Conservation (phyloP, 768 basidiomycete genomes). For the Mycena pura region DNA sequence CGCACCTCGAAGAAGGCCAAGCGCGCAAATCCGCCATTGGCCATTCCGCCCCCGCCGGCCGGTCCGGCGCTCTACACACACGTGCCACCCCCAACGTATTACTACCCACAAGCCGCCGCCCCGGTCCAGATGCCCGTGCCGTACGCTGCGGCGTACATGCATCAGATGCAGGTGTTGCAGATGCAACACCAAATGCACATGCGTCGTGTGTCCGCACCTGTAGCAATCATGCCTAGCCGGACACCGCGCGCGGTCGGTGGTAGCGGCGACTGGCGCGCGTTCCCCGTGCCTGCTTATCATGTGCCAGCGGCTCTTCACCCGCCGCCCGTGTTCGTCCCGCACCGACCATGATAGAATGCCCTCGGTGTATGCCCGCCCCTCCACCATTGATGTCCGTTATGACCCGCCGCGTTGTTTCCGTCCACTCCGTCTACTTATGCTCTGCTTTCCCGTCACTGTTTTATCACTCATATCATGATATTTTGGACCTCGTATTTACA, state of each 20-base stretch:
- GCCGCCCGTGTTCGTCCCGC: conserved; percentile 20
- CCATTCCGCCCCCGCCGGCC: neutral
- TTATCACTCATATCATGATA: conserved; percentile 1
- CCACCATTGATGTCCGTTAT: conserved; percentile 13
- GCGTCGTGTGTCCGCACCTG: conserved; percentile 21
- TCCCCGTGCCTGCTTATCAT: conserved; percentile 3
- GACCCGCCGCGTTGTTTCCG: conserved; percentile 6
- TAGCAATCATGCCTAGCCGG: neutral
- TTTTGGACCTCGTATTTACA: conserved; percentile 16
- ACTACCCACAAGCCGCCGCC: conserved; percentile 16
- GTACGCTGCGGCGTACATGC: conserved; percentile 20
- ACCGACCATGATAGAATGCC: neutral
- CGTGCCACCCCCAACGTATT: conserved; percentile 14
- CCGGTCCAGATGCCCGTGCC: conserved; percentile 5
- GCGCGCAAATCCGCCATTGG: neutral
- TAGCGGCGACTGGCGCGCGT: conserved; percentile 22
- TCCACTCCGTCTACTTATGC: conserved; percentile 3
- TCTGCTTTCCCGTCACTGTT: conserved; percentile 6
- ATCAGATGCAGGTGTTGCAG: conserved; percentile 24
- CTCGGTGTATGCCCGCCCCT: neutral
- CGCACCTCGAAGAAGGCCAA: conserved; percentile 19
- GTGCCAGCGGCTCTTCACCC: conserved; percentile 8
- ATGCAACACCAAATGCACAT: conserved; percentile 24
- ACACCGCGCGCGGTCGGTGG: conserved; percentile 13
- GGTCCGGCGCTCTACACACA: conserved; percentile 1